Evolutionary conservation across 2,329 filamentous ascomycete genomes (phyloP).

Genomic region (Elsinoe batatas): DNA sequence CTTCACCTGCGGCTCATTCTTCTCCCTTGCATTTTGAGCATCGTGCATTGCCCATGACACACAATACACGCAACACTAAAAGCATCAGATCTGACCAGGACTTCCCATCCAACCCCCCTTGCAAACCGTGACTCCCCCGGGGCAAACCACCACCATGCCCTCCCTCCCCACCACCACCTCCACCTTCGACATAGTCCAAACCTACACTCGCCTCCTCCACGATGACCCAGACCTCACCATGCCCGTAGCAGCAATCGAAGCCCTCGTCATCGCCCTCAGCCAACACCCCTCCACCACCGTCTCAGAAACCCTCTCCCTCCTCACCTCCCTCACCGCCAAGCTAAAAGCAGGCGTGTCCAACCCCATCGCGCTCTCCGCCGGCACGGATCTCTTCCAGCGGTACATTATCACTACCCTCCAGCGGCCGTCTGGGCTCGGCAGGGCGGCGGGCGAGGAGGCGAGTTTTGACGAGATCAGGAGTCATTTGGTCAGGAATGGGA

Average conservation of each 20-base stretch:
- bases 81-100: too few relatives aligned
- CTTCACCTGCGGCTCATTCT: too few relatives aligned
- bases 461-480: slow-evolving; percentile 74
- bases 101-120: neutral
- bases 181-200: slow-evolving; percentile 48
- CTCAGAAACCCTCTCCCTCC: slow-evolving; percentile 82
- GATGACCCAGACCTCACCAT: slow-evolving; percentile 81
- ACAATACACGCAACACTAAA: too few relatives aligned
- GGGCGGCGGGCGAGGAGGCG: slow-evolving; percentile 30
- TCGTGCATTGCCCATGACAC: too few relatives aligned
- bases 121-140: neutral
- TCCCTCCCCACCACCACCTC: slow-evolving; percentile 16
- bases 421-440: slow-evolving; percentile 29
- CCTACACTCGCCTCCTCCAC: slow-evolving; percentile 53
- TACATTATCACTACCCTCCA: slow-evolving; percentile 72
- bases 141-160: neutral
- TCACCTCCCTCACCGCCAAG: slow-evolving; percentile 64
- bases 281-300: slow-evolving; percentile 74
- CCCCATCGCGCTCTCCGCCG: slow-evolving; percentile 82
- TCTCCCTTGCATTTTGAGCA: too few relatives aligned
- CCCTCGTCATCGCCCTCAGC: slow-evolving; percentile 76
- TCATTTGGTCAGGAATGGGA: slow-evolving; percentile 76
- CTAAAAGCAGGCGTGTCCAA: slow-evolving; percentile 75
- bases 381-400: slow-evolving; percentile 89
- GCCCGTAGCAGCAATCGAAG: slow-evolving; percentile 89